Base-by-base conservation (phyloP, 1,139 yeast species). In the Yamadazyma mexicana region DNA sequence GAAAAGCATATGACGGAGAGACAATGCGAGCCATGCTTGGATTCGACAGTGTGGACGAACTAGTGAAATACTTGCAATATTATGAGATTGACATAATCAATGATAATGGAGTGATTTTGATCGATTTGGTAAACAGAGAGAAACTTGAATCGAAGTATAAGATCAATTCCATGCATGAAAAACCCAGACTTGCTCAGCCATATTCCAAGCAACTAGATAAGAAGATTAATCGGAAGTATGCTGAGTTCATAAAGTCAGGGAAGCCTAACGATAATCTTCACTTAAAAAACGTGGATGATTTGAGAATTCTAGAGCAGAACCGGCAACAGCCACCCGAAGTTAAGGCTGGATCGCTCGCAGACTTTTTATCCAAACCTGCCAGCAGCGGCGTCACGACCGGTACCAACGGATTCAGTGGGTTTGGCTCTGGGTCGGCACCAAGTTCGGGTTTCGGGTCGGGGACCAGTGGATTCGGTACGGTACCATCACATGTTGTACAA, bases 1-100 rank as follows among this genome's bases (percentile, higher is more conserved):
- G 88, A 1, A 85, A 79, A 53, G 84, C 89, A 0, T 77, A 83
- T 43, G 65, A 78, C 2, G 69, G 79, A 0, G 55, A 58, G 1
- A 61, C 74, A 9, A 58, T 91, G 14, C 59, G 64, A 14, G 58
- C 64, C 1, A 60, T 79, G 49, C 69, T 92, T 15, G 87, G 92
- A 0, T 91, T 87, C 56, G 88, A 87, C 52, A 61, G 74, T 12
- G 55, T 61, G 0, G 75, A 72, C 0, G 81, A 82, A 38, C 55
- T 87, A 6, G 46, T 65, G 3, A 68, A 62, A 20, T 87, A 87
- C 54, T 81, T 87, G 35, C 56, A 68, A 2, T 76, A 87, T 50
- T 88, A 84, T 56, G 83, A 81, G 7, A 62, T 89, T 16, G 77
- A 73, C n/a, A 59, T 74, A 0, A 44, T 63, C 1, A 49, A 59